Conservation (phyloP, 352 stramenopile species). For the Phytophthora palmivora region DNA sequence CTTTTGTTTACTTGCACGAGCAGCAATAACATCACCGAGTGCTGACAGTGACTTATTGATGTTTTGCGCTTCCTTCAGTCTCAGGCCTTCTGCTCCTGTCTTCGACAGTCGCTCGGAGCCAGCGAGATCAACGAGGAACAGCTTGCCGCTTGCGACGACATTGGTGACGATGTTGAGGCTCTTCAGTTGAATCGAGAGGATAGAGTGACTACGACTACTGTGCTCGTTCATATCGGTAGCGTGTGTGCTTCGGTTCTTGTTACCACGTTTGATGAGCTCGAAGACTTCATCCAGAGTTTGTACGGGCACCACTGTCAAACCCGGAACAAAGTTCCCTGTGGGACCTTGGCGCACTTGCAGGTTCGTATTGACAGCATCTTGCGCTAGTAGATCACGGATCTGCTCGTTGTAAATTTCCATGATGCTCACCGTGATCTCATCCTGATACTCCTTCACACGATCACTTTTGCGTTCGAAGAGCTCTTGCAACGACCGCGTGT, state of each 20-base stretch:
- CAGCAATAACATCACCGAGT: constrained; percentile 97
- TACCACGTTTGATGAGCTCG: constrained; percentile 84
- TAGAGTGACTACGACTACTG: constrained; percentile 89
- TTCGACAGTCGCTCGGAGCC: constrained; percentile 91
- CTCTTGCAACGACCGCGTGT: constrained; percentile 84
- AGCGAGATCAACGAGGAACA: constrained; percentile 92
- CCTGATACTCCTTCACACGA: constrained; percentile 78
- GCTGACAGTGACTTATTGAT: constrained; percentile 96
- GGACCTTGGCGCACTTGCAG: constrained; percentile 84
- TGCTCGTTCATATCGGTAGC: constrained; percentile 92
- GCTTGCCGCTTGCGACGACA: constrained; percentile 73
- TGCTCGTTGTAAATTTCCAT: constrained; percentile 98
- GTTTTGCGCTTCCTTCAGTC: constrained; percentile 92
- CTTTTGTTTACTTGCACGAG: constrained; percentile 84
- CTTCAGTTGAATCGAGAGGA: constrained; percentile 87
- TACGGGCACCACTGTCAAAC: constrained; percentile 77
- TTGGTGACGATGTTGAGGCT: constrained; percentile 84
- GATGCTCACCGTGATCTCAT: constrained; percentile 91
- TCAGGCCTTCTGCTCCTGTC: constrained; percentile 85
- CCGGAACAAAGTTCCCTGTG: constrained; percentile 87
- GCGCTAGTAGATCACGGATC: constrained; percentile 93
- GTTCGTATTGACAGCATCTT: constrained; percentile 81
- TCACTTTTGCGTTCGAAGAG: constrained; percentile 80
- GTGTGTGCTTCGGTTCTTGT: constrained; percentile 89
- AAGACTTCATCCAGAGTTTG: constrained; percentile 85